Evolutionary conservation across 495 filamentous ascomycete genomes (phyloP).

Genomic region (Aspergillus homomorphus): DNA sequence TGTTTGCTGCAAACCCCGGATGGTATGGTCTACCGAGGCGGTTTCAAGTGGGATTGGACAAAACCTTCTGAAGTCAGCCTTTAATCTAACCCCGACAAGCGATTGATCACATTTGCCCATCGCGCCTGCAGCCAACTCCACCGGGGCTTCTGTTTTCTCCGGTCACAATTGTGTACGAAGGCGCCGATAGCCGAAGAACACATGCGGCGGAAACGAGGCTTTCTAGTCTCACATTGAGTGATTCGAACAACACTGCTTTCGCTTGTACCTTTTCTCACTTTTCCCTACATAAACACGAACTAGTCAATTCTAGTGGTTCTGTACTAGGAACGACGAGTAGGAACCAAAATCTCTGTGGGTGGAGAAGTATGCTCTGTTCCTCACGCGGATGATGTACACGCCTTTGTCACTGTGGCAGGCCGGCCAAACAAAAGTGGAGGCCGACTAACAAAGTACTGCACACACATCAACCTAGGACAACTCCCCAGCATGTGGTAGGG

Average conservation of each 20-base stretch:
- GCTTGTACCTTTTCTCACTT: background rate
- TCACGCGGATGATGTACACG: constrained; percentile 14
- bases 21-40: background rate
- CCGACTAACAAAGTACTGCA: background rate
- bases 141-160: background rate
- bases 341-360: background rate
- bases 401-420: constrained; percentile 12
- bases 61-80: background rate
- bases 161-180: background rate
- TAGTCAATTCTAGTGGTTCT: constrained; percentile 8
- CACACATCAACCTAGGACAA: background rate
- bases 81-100: constrained; percentile 4
- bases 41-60: background rate
- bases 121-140: constrained; percentile 14
- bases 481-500: background rate
- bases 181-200: background rate
- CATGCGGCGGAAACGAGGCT: background rate
- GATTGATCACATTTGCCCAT: constrained; percentile 15
- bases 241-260: background rate
- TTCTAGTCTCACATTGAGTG: background rate
- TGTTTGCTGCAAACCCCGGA: constrained; percentile 16
- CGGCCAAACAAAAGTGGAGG: constrained; percentile 6
- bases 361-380: constrained; percentile 5
- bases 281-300: constrained; percentile 4
- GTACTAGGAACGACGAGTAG: constrained; percentile 1